phyloP scores from a whole-genome alignment of 306 rosid species.

The Castanea sativa region DNA sequence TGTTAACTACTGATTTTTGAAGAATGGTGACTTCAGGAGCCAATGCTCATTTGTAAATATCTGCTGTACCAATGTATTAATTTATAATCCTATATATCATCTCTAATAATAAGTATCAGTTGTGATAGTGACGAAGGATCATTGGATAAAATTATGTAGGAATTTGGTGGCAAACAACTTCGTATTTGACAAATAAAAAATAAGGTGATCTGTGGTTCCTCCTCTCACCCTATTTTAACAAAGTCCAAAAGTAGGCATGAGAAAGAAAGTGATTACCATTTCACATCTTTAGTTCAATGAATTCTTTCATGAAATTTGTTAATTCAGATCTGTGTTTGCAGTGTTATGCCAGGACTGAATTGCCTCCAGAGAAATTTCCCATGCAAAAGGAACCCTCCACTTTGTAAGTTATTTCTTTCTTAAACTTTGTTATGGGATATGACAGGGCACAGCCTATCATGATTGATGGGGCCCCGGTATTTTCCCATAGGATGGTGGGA shows the following conservation, averaged over 20 bases:
- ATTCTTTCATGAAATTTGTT: not conserved
- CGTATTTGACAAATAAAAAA: slow-evolving; percentile 1
- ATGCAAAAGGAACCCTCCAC: slow-evolving; percentile 49
- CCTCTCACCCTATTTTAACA: not conserved
- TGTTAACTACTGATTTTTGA: too few species aligned
- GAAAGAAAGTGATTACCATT: not conserved
- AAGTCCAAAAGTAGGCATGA: not conserved
- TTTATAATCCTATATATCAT: not conserved
- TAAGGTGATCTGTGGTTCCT: slow-evolving; percentile 1
- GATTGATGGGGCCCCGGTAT: not conserved
- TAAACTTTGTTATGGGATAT: not conserved
- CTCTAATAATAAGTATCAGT: not conserved
- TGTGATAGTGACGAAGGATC: too few species aligned
- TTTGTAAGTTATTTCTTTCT: slow-evolving; percentile 43
- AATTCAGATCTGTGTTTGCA: slow-evolving; percentile 21
- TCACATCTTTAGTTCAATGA: not conserved
- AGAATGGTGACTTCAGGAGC: too few species aligned
- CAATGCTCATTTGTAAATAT: too few species aligned
- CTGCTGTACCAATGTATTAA: too few species aligned
- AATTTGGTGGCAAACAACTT: slow-evolving; percentile 33
- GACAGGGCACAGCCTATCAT: not conserved
- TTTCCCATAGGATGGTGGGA: not conserved
- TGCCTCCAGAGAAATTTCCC: slow-evolving; percentile 72
- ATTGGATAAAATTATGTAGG: slow-evolving; percentile 13
- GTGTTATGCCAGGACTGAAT: slow-evolving; percentile 54